Evolutionary conservation across 2,329 filamentous ascomycete species (phyloP).

Genomic region (Ophiostoma novo-ulmi): DNA sequence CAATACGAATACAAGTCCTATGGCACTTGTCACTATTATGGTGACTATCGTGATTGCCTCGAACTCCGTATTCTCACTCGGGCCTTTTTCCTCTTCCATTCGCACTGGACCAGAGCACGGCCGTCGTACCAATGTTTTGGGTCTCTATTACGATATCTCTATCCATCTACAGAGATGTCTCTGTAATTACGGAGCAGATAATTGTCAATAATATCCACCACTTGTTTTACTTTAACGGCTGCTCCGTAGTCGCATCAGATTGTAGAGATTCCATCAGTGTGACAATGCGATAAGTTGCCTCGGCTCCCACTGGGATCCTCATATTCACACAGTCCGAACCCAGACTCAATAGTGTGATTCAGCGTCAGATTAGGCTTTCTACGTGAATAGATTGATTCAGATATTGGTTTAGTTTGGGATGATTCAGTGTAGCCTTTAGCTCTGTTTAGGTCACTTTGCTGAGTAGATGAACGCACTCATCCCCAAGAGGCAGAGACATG

Average conservation of each 20-base stretch:
- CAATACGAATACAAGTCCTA: not conserved
- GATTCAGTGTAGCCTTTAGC: no score
- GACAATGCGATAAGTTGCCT: not conserved
- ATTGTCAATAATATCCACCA: not conserved
- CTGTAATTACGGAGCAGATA: not conserved
- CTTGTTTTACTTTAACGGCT: not conserved
- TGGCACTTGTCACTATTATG: not conserved
- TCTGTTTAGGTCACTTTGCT: not conserved
- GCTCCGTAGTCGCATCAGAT: not conserved
- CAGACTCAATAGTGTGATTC: not conserved
- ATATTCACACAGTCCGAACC: no score
- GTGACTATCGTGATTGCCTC: not conserved
- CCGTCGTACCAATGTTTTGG: conserved; percentile 14
- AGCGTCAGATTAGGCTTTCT: not conserved
- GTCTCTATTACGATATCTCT: not conserved
- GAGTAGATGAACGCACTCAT: no score
- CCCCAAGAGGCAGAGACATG: no score
- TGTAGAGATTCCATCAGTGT: no score
- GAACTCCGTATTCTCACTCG: not conserved
- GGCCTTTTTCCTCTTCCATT: conserved; percentile 3
- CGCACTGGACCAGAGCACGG: not conserved
- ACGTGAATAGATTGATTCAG: not conserved
- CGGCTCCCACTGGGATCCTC: not conserved
- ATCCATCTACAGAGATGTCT: not conserved
- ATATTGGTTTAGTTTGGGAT: not conserved